phyloP scores from a whole-genome alignment of 495 filamentous ascomycete genomes.

The Aspergillus sparsus region DNA sequence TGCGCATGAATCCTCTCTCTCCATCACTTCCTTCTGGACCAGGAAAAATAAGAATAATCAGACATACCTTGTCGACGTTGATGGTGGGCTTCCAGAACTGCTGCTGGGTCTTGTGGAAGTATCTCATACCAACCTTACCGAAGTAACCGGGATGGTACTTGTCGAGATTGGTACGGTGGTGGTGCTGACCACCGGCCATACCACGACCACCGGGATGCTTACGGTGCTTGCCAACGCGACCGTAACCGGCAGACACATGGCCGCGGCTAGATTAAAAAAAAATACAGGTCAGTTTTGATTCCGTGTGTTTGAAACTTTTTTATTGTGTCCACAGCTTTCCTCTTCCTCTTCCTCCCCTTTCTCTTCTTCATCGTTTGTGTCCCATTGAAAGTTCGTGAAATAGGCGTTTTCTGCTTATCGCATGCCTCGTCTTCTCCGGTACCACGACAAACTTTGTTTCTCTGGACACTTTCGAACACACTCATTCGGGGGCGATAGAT shows the following conservation, averaged over 20 bases:
- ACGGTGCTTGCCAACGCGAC: constrained; percentile 89
- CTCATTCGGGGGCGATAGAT: constrained; percentile 19
- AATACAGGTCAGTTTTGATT: constrained; percentile 28
- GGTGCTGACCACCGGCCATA: constrained; percentile 94
- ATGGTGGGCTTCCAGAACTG: constrained; percentile 91
- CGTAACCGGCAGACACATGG: constrained; percentile 91
- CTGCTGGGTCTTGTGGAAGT: constrained; percentile 87
- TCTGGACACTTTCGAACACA: not conserved
- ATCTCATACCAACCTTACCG: constrained; percentile 96
- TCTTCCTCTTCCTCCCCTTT: constrained; percentile 15
- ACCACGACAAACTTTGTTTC: constrained; percentile 8
- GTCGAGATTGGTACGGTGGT: constrained; percentile 92
- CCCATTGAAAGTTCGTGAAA: no score
- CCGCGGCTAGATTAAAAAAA: constrained; percentile 65
- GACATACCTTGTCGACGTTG: constrained; percentile 85
- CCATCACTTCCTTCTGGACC: no score
- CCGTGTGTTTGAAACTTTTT: constrained; percentile 14
- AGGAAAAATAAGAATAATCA: constrained; percentile 6
- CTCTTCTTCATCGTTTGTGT: constrained; percentile 6
- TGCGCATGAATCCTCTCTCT: no score
- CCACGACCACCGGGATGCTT: constrained; percentile 93
- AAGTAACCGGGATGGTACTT: constrained; percentile 97
- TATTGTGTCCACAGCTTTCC: constrained; percentile 12
- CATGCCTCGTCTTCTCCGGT: no score
- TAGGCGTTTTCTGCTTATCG: no score